A percentile compares a stretch with the other conserved stretches of the same genome.
Conservation (phyloP, 2,329 filamentous ascomycete species). For the Zymoseptoria tritici region DNA sequence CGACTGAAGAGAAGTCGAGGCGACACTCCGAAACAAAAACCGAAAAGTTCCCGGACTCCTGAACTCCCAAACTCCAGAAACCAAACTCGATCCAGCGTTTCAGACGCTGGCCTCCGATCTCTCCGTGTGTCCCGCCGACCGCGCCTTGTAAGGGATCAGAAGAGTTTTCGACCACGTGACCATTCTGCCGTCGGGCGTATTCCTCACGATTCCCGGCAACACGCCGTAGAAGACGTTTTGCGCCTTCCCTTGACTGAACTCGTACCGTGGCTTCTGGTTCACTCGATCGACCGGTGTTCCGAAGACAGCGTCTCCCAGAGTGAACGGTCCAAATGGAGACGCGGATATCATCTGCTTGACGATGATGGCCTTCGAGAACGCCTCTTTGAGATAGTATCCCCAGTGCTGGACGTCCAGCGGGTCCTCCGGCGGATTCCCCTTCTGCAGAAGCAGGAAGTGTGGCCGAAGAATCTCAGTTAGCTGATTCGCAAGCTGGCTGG, state of each 20-base stretch:
- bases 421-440: neutral
- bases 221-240: neutral
- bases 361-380: conserved; percentile 4
- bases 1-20: too few species aligned
- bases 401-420: neutral
- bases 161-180: neutral
- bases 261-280: neutral
- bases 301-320: neutral
- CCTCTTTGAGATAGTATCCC: conserved; percentile 1
- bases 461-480: neutral
- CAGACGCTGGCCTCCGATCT: neutral
- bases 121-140: neutral
- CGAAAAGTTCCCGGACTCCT: too few species aligned
- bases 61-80: too few species aligned
- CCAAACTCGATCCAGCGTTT: too few species aligned
- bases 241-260: neutral
- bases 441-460: neutral
- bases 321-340: conserved; percentile 1
- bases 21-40: too few species aligned
- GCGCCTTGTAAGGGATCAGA: neutral
- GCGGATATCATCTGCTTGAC: conserved; percentile 3
- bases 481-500: neutral
- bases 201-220: neutral
- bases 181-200: neutral
- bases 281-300: neutral